These are phyloP conservation scores for Colletotrichum tofieldiae DNA, from an alignment of 2,329 filamentous ascomycete species.

Conservation along the genomic window DNA sequence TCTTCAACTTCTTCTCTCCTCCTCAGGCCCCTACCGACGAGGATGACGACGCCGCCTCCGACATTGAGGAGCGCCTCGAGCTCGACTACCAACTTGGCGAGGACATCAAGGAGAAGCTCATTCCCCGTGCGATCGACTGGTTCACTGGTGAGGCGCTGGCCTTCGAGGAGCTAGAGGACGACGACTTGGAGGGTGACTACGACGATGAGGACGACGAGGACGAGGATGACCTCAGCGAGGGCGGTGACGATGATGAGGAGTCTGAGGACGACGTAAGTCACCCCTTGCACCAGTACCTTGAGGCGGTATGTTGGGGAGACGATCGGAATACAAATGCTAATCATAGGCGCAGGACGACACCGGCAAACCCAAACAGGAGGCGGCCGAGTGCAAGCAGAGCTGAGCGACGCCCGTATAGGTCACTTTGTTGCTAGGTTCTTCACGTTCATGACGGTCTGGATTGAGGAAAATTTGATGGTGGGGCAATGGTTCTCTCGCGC, in stretches of 20 bases:
- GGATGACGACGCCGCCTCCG: constrained; percentile 81
- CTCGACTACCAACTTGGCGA: constrained; percentile 99
- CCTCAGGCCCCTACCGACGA: constrained; percentile 87
- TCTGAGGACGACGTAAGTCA: constrained; percentile 83
- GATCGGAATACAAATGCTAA: constrained; percentile 37
- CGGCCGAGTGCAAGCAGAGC: constrained; percentile 97
- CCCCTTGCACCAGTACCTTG: too few relatives aligned
- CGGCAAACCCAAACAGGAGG: constrained; percentile 93
- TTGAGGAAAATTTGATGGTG: constrained; percentile 21
- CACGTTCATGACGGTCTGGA: constrained; percentile 18
- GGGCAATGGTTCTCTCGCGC: constrained; percentile 24
- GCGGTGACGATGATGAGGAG: constrained; percentile 86
- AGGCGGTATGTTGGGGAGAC: background rate
- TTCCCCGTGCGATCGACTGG: constrained; percentile 98
- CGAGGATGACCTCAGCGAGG: constrained; percentile 87
- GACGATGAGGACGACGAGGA: constrained; percentile 95
- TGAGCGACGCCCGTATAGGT: constrained; percentile 66
- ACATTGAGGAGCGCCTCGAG: constrained; percentile 98
- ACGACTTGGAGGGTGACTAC: constrained; percentile 86
- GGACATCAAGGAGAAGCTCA: constrained; percentile 99
- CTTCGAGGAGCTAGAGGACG: constrained; percentile 90
- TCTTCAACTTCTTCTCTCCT: constrained; percentile 99
- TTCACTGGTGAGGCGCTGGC: constrained; percentile 98
- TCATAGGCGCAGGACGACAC: constrained; percentile 77
- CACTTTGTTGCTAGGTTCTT: constrained; percentile 46